Evolutionary conservation across 352 stramenopile species (phyloP), one percentile per base, ranked within the genome.

Genomic region (Phytophthora europaea): DNA sequence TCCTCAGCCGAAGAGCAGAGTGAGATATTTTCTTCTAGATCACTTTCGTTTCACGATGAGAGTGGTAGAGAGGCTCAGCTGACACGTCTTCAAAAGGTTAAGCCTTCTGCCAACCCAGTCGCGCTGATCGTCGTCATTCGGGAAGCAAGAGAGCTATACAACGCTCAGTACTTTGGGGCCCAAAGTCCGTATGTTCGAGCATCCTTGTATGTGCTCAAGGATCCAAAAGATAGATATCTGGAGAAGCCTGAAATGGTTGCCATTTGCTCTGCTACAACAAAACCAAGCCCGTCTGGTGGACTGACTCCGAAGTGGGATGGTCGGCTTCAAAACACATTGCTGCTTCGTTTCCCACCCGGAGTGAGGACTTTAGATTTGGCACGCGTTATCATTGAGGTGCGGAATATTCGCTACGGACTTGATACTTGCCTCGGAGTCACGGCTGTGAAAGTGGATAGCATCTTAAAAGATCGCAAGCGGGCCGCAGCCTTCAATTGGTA

Each of bases 401-500:
- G 89, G 7, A 95, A 95, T 54, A 82, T 94, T 55, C 86, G 83
- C 12, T 96, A 94, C 38, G 90, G 90, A 43, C 90, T 95, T 61
- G 89, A 97, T 65, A 93, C 88, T 31, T 96, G 87, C 61, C 81
- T 97, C 2, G 90, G 90, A 53, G 87, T 97, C 18, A 92, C 86
- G 6, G 88, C 90, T 18, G 86, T 96, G 20, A 94, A 94, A 65
- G 67, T 95, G 16, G 85, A 92, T 26, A 96, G 81, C 16, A 93
- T 96, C 65, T 73, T 94, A 43, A 90, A 90, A 60, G 87, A 93
- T 70, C 82, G 79, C 13, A 90, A 90, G 45, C 85, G 90, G 22
- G 86, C 88, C 33, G 89, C 84, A 71, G 84, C 84, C 10, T 97
- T 97, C 67, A 94, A 95, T 66, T 95, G 88, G 88, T 95, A 97